phyloP scores from a whole-genome alignment of 2,329 filamentous ascomycete species.

The Hypoxylon sp. region DNA sequence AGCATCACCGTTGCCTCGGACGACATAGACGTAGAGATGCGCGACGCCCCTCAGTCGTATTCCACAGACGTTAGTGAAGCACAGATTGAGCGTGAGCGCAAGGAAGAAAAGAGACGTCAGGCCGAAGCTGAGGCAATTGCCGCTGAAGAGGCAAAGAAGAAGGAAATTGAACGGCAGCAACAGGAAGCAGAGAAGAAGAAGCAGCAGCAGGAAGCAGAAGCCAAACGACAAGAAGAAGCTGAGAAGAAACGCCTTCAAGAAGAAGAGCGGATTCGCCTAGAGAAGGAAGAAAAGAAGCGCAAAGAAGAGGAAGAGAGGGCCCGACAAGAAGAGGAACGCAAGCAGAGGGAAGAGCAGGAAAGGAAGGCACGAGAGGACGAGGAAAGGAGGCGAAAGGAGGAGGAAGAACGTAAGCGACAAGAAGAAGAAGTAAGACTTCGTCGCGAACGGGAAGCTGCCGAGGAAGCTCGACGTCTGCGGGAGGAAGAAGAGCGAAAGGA shows the following conservation, averaged over 20 bases:
- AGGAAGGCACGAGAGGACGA: slow-evolving; percentile 53
- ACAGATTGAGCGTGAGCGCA: slow-evolving; percentile 56
- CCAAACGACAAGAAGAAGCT: slow-evolving; percentile 53
- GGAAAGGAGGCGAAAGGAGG: slow-evolving; percentile 55
- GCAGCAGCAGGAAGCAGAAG: slow-evolving; percentile 50
- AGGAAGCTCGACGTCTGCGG: slow-evolving; percentile 61
- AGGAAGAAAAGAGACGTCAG: slow-evolving; percentile 56
- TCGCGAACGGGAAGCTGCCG: slow-evolving; percentile 49
- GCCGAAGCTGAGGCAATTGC: slow-evolving; percentile 52
- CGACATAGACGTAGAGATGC: slow-evolving; percentile 70
- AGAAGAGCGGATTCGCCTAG: slow-evolving; percentile 53
- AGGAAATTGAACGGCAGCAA: slow-evolving; percentile 52
- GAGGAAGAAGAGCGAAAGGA: slow-evolving; percentile 65
- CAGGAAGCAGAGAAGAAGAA: slow-evolving; percentile 50
- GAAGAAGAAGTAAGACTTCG: slow-evolving; percentile 58
- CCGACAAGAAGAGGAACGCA: slow-evolving; percentile 46
- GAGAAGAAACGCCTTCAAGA: slow-evolving; percentile 54
- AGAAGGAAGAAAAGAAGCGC: slow-evolving; percentile 47
- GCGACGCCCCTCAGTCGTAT: slow-evolving; percentile 59
- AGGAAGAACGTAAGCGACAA: slow-evolving; percentile 55
- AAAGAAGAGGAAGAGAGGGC: slow-evolving; percentile 55
- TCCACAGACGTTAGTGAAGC: slow-evolving; percentile 50
- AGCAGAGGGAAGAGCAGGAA: slow-evolving; percentile 50
- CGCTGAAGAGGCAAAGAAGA: slow-evolving; percentile 51
- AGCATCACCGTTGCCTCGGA: slow-evolving; percentile 72